Conservation (phyloP, 192 early-diverging fungal genomes). For the Mortierella hygrophila region DNA sequence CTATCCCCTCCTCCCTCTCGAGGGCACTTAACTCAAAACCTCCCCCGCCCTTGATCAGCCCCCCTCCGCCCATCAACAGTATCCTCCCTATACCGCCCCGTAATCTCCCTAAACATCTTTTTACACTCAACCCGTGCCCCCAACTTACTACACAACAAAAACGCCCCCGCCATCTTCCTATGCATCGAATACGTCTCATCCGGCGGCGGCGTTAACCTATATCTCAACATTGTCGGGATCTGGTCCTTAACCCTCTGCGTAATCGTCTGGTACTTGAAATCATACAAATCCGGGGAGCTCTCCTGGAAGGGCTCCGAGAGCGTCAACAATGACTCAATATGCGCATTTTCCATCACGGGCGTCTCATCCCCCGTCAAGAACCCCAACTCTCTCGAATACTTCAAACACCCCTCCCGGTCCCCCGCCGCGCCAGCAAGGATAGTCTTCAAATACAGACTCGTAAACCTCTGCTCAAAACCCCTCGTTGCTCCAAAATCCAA, state of each 20-base stretch:
- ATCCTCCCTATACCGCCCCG: constrained; percentile 23
- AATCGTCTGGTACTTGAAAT: constrained; percentile 89
- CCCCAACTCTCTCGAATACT: constrained; percentile 85
- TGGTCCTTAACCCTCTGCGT: constrained; percentile 84
- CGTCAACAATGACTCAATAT: constrained; percentile 89
- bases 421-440: constrained; percentile 77
- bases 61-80: constrained; percentile 39
- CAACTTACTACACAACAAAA: constrained; percentile 90
- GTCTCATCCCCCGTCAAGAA: constrained; percentile 97
- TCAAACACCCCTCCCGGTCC: constrained; percentile 80
- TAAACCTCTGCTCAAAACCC: constrained; percentile 80
- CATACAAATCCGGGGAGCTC: constrained; percentile 68
- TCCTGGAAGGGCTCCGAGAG: constrained; percentile 87
- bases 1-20: too few species aligned
- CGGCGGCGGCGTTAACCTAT: constrained; percentile 96
- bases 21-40: not conserved
- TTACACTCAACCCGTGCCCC: constrained; percentile 55
- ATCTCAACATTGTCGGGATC: constrained; percentile 95
- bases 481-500: constrained; percentile 97
- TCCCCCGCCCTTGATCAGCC: constrained; percentile 24
- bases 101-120: constrained; percentile 57
- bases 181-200: constrained; percentile 98
- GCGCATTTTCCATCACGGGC: constrained; percentile 74
- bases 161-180: constrained; percentile 93
- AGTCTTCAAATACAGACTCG: constrained; percentile 80